Base-by-base conservation (phyloP, 1,284 basidiomycete species). In the Wolfiporia cocos region DNA sequence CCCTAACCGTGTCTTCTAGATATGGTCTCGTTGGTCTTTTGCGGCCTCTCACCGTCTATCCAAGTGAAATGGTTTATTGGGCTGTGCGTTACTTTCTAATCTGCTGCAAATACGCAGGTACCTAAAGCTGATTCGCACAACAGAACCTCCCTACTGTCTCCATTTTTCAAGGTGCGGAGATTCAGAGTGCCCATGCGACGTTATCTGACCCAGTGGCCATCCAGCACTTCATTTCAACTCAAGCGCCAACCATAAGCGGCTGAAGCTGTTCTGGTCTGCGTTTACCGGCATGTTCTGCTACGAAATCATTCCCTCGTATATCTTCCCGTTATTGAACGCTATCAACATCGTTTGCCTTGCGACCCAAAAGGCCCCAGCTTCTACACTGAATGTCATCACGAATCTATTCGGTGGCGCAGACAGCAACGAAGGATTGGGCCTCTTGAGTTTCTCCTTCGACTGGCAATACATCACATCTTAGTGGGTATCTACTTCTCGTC, bases 31-130 rank as follows among this genome's bases (percentile, higher is more conserved):
- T 79, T 21, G 77, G 76, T 3, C 52, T 79, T 5, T 57, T 78
- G 6, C 70, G 76, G 3, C 76, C 76, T 9, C 66, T 83, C 34
- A 76, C 77, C 0, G 81, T 84, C 14, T 78, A 79, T 56, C 81
- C 82, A 0, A 75, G 77, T n/a, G 75, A 79, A 56, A 81, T 81
- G 77, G 78, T 86, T 22, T 84, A 82, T 60, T 83, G 81, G 66
- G 55, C 41, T 39, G 74, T 75, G 50, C 48, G 71, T 62, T 43
- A 6, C 28, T 29, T 42, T 9, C 44, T 48, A 1, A 18, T 54
- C 7, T 44, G 22, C 26, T 21, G 43, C 21, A 11, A 29, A 20
- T 46, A 46, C 39, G 39, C 4, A 33, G 22, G 11, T 34, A 6
- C 34, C 32, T 40, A 33, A 46, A 15, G 5, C 9, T 21, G 15